Evolutionary conservation across 1,284 basidiomycete species (phyloP).

Genomic region (Sanghuangporus sanghuang): DNA sequence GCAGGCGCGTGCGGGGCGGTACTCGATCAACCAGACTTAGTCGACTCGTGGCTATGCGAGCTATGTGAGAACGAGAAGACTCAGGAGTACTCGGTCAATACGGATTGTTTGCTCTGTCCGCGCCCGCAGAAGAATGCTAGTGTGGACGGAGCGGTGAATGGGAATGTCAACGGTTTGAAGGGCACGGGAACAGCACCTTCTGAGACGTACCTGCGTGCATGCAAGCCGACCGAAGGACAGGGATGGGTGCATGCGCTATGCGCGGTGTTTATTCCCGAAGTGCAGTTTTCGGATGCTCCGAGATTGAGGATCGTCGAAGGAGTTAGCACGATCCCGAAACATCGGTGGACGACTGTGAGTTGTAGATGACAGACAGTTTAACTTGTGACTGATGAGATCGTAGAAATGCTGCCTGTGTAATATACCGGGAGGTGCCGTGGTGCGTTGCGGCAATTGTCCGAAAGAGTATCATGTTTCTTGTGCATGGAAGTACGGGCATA

Average conservation of each 20-base stretch:
- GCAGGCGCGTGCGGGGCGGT: conserved; percentile 71
- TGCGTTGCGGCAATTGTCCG: conserved; percentile 80
- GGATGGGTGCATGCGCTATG: conserved; percentile 93
- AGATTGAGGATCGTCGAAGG: conserved; percentile 81
- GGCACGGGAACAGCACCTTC: conserved; percentile 30
- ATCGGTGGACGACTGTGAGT: conserved; percentile 62
- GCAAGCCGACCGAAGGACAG: conserved; percentile 92
- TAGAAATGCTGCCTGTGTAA: conserved; percentile 65
- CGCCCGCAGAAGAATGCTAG: conserved; percentile 40
- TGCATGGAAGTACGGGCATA: conserved; percentile 79
- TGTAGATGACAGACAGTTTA: neutral
- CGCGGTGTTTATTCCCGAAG: conserved; percentile 82
- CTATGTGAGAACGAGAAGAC: conserved; percentile 77
- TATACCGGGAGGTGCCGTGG: conserved; percentile 68
- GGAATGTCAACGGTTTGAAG: conserved; percentile 8
- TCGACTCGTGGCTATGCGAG: conserved; percentile 80
- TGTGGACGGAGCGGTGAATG: neutral
- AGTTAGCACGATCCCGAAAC: conserved; percentile 66
- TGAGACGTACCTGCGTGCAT: conserved; percentile 74
- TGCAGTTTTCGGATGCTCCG: conserved; percentile 71
- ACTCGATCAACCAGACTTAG: conserved; percentile 47
- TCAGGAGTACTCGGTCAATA: conserved; percentile 69
- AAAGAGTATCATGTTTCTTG: conserved; percentile 85
- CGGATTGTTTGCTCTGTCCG: conserved; percentile 73
- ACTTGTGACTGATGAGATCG: neutral